These are phyloP conservation scores for Aspergillus sp. DNA, from an alignment of 2,329 filamentous ascomycete species.

Conservation along the genomic window DNA sequence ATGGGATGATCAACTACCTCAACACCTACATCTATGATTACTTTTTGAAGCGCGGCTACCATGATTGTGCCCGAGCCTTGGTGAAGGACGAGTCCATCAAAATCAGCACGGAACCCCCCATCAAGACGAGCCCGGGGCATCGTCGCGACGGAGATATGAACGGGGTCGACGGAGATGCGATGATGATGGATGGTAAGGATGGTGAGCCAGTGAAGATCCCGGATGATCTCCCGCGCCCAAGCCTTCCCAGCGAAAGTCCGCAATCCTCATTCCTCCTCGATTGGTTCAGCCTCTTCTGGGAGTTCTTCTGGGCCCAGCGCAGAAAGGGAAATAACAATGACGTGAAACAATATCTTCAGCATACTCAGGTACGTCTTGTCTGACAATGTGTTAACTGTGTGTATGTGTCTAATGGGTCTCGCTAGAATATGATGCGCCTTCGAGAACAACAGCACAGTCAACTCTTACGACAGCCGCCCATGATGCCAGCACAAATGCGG, in stretches of 20 bases:
- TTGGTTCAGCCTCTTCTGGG: constrained; percentile 98
- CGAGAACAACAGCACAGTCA: constrained; percentile 75
- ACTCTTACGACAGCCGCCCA: constrained; percentile 69
- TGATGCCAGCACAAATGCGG: constrained; percentile 54
- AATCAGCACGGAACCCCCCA: constrained; percentile 55
- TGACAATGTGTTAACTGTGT: neutral
- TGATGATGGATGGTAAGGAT: constrained; percentile 82
- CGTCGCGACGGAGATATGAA: constrained; percentile 70
- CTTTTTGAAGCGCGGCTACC: constrained; percentile 81
- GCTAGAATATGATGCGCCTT: constrained; percentile 62
- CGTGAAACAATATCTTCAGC: constrained; percentile 72
- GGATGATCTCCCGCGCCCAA: constrained; percentile 68
- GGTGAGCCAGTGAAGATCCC: constrained; percentile 71
- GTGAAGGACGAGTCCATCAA: constrained; percentile 59
- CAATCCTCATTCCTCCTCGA: constrained; percentile 83
- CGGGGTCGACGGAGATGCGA: constrained; percentile 68
- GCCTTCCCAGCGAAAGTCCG: constrained; percentile 61
- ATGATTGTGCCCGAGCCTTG: constrained; percentile 75
- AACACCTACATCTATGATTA: constrained; percentile 70
- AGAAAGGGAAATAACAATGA: constrained; percentile 62
- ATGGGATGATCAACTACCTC: constrained; percentile 43
- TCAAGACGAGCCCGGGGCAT: constrained; percentile 67
- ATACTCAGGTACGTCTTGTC: constrained; percentile 66
- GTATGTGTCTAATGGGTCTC: constrained; percentile 6
- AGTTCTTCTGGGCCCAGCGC: constrained; percentile 83